Conservation (phyloP, 345 rosid genomes). For the Sonneratia caseolaris region DNA sequence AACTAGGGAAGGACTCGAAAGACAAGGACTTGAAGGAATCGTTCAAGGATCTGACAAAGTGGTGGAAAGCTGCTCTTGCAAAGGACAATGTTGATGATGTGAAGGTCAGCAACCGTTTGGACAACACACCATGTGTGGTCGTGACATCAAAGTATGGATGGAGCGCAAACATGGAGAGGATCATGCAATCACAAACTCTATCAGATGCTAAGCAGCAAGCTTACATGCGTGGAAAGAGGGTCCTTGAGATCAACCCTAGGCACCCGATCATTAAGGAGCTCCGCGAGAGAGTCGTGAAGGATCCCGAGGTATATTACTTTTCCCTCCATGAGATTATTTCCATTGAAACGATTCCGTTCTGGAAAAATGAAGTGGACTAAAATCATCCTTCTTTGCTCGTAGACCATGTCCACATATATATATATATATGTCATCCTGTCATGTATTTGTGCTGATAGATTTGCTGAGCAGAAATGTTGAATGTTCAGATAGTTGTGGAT, state of each 20-base stretch:
- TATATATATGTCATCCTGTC: no score
- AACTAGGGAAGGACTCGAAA: constrained; percentile 69
- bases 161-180: constrained; percentile 98
- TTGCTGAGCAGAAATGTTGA: background rate
- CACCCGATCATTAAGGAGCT: constrained; percentile 97
- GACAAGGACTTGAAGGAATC: constrained; percentile 84
- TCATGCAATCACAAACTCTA: constrained; percentile 95
- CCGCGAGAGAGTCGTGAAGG: constrained; percentile 62
- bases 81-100: constrained; percentile 87
- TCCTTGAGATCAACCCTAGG: constrained; percentile 90
- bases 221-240: constrained; percentile 90
- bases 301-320: constrained; percentile 56
- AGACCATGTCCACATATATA: no score
- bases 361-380: no score
- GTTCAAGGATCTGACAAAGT: constrained; percentile 85
- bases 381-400: no score
- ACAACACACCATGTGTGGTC: constrained; percentile 86
- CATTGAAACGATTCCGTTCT: no score
- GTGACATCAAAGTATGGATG: constrained; percentile 93
- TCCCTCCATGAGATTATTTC: background rate
- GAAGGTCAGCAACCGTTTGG: constrained; percentile 83
- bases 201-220: constrained; percentile 86
- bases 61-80: constrained; percentile 81
- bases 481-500: background rate
- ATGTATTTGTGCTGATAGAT: no score